Conservation (phyloP, 495 filamentous ascomycete genomes). For the Copromyces sp. region DNA sequence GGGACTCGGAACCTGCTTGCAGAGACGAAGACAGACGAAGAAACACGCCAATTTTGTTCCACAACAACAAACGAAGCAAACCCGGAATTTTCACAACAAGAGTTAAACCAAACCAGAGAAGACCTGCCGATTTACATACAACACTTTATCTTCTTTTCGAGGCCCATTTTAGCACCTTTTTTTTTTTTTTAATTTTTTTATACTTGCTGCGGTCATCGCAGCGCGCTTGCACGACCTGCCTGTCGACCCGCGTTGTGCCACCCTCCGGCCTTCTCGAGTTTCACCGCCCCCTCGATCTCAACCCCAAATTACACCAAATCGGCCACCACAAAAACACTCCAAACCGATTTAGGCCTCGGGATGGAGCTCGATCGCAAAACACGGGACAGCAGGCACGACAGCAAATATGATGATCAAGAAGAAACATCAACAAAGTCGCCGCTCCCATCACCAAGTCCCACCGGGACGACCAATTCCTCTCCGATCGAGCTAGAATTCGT, state of each 20-base stretch:
- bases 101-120: not conserved
- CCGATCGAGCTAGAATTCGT: conserved; percentile 7
- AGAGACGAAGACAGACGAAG: not conserved
- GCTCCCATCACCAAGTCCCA: conserved; percentile 3
- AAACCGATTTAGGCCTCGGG: conserved; percentile 5
- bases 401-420: conserved; percentile 1
- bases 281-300: not conserved
- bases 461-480: conserved; percentile 8
- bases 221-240: not conserved
- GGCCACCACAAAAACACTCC: not conserved
- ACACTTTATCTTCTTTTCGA: not conserved
- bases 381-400: conserved; percentile 1
- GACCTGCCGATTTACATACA: not conserved
- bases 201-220: not conserved
- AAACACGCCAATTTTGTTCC: not conserved
- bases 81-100: not conserved
- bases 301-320: not conserved
- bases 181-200: conserved; percentile 8
- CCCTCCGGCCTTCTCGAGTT: not conserved
- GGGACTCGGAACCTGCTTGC: not conserved
- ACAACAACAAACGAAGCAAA: not conserved
- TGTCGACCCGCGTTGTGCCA: not conserved
- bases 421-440: conserved; percentile 1
- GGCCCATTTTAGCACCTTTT: not conserved
- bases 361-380: conserved; percentile 20